Conservation (phyloP, 805 yeast species). For the Metschnikowia corniflorae region DNA sequence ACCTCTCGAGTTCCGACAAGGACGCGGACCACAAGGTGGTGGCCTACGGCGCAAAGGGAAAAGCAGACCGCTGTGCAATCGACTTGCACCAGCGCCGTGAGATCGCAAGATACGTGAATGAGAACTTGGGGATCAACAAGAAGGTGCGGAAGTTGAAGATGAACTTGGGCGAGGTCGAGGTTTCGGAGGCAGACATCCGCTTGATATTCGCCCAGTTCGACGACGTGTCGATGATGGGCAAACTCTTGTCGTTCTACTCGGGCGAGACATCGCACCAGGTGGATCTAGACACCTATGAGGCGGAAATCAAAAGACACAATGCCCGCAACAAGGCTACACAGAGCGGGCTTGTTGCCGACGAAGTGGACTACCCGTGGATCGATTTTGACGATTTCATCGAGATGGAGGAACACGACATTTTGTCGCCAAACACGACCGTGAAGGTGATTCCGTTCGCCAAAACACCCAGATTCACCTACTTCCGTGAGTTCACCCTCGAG, state of each 20-base stretch:
- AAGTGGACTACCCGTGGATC: conserved; percentile 52
- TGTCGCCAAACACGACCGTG: conserved; percentile 41
- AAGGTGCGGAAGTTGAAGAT: conserved; percentile 51
- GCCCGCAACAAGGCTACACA: conserved; percentile 1
- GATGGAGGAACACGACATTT: conserved; percentile 47
- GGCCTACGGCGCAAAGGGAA: conserved; percentile 39
- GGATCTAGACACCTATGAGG: conserved; percentile 13
- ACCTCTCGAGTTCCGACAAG: conserved; percentile 26
- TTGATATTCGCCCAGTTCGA: conserved; percentile 61
- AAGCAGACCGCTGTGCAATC: conserved; percentile 29
- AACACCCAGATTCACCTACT: conserved; percentile 60
- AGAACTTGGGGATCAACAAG: conserved; percentile 33
- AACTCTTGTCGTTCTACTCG: conserved; percentile 16
- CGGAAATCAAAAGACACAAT: conserved; percentile 6
- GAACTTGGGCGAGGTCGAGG: conserved; percentile 67
- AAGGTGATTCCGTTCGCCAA: conserved; percentile 44
- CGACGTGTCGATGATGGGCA: conserved; percentile 43
- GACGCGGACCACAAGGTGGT: conserved; percentile 24
- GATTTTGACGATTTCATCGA: conserved; percentile 77
- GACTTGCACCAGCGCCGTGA: conserved; percentile 41
- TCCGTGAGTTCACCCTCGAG: conserved; percentile 48
- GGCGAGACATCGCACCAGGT: conserved; percentile 11
- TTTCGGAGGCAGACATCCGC: conserved; percentile 65
- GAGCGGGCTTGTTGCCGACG: conserved; percentile 14
- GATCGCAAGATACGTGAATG: conserved; percentile 35